Conservation (phyloP, 495 filamentous ascomycete species). For the Annulohypoxylon moriforme region DNA sequence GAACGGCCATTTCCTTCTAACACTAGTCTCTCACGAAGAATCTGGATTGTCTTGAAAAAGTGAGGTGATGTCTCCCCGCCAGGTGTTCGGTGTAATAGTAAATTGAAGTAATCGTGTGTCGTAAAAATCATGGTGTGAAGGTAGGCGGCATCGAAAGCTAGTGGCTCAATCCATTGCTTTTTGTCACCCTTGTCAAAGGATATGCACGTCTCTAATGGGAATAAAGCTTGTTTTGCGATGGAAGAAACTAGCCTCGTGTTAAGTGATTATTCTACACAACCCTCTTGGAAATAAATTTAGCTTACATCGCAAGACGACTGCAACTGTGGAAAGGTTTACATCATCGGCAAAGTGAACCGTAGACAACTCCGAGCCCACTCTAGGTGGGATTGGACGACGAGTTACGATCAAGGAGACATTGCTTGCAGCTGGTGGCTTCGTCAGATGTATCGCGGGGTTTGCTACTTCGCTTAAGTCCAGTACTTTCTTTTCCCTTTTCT, state of each 20-base stretch:
- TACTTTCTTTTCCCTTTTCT: conserved; percentile 7
- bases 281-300: not conserved
- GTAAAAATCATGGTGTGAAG: conserved; percentile 54
- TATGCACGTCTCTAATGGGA: conserved; percentile 53
- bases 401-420: not conserved
- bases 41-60: conserved; percentile 46
- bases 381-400: conserved; percentile 15
- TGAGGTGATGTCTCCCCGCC: conserved; percentile 30
- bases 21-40: conserved; percentile 53
- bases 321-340: conserved; percentile 16
- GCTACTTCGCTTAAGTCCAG: not conserved
- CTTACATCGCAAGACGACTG: conserved; percentile 42
- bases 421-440: not conserved
- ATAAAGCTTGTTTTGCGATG: conserved; percentile 53
- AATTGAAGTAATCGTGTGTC: conserved; percentile 51
- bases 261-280: not conserved
- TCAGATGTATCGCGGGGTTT: not conserved
- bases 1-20: conserved; percentile 7
- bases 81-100: conserved; percentile 5
- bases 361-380: conserved; percentile 42
- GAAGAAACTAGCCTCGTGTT: conserved; percentile 49
- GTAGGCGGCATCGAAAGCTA: conserved; percentile 52
- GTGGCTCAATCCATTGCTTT: conserved; percentile 49
- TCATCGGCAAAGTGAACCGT: conserved; percentile 46
- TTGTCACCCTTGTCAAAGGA: conserved; percentile 44